phyloP scores from a whole-genome alignment of 2,329 filamentous ascomycete species.

The Aphanocladium album region DNA sequence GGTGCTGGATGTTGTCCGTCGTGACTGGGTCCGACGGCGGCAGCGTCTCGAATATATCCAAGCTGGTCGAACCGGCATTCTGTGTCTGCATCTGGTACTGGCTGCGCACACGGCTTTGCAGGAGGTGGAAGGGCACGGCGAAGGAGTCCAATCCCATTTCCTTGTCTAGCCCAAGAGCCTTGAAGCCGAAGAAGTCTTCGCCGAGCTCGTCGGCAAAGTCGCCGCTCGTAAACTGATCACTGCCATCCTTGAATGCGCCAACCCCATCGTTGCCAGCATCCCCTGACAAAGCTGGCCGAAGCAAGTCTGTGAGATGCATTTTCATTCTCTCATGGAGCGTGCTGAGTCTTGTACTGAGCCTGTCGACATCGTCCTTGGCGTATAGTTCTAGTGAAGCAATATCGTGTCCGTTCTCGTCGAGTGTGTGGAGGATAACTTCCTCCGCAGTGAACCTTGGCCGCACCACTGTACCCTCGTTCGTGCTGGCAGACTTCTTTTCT shows the following conservation, averaged over 20 bases:
- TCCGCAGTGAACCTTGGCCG: conserved; percentile 73
- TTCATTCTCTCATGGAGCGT: conserved; percentile 95
- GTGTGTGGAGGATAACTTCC: conserved; percentile 79
- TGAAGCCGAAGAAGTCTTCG: conserved; percentile 99
- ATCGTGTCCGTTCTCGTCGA: conserved; percentile 79
- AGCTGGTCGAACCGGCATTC: conserved; percentile 53
- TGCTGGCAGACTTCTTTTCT: conserved; percentile 62
- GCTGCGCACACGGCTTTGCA: conserved; percentile 84
- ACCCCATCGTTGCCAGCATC: conserved; percentile 79
- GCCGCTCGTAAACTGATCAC: conserved; percentile 92
- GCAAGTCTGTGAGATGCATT: conserved; percentile 81
- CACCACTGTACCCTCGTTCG: conserved; percentile 36
- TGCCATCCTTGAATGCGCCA: conserved; percentile 90
- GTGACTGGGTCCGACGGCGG: conserved; percentile 72
- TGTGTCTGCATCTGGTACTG: conserved; percentile 73
- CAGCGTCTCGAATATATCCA: conserved; percentile 62
- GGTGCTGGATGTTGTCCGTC: conserved; percentile 66
- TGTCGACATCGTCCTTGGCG: conserved; percentile 88
- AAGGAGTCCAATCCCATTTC: conserved; percentile 86
- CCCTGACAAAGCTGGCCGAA: conserved; percentile 75
- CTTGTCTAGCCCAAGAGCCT: conserved; percentile 83
- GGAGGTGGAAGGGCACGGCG: conserved; percentile 86
- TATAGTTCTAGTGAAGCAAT: conserved; percentile 78
- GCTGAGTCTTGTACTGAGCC: conserved; percentile 70
- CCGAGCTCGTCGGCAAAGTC: conserved; percentile 97